Percentiles rank a stretch among this genome's conserved stretches.
Evolutionary conservation across 176 grass and related monocot genomes (phyloP).

Genomic region (Zoysia pacifica): DNA sequence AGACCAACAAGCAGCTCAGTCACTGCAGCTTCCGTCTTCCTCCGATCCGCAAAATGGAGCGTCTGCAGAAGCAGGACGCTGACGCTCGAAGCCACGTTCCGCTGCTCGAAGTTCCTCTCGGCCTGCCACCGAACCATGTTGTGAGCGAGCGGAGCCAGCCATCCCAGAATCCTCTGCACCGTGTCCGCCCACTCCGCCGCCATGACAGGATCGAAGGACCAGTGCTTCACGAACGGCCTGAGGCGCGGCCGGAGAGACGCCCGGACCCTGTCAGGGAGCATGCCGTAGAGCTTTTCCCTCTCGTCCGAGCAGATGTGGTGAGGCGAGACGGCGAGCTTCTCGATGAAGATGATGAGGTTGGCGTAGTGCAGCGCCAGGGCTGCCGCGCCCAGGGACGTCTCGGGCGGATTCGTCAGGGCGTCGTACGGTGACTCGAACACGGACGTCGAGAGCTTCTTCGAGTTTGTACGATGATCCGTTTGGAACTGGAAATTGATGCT

Average conservation of each 20-base stretch:
- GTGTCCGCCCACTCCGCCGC: slow-evolving; percentile 69
- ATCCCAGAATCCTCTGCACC: slow-evolving; percentile 58
- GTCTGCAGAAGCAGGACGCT: slow-evolving; percentile 80
- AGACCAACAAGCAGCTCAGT: slow-evolving; percentile 72
- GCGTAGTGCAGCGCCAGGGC: slow-evolving; percentile 71
- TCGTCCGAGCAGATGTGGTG: slow-evolving; percentile 57
- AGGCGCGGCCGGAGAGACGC: slow-evolving; percentile 56
- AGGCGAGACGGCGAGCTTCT: slow-evolving; percentile 53
- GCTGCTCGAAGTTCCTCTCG: slow-evolving; percentile 68
- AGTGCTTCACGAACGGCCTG: background rate
- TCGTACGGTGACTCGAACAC: slow-evolving; percentile 35
- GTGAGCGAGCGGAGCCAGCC: slow-evolving; percentile 79
- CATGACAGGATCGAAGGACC: slow-evolving; percentile 40
- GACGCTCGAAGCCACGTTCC: slow-evolving; percentile 32
- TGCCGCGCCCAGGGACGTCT: slow-evolving; percentile 48
- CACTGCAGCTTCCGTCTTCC: slow-evolving; percentile 66
- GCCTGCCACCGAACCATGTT: slow-evolving; percentile 77
- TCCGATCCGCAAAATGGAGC: slow-evolving; percentile 66
- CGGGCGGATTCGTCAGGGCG: slow-evolving; percentile 30
- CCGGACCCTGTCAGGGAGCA: slow-evolving; percentile 54
- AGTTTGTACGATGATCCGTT: background rate
- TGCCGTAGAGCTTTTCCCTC: slow-evolving; percentile 65
- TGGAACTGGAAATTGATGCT: background rate
- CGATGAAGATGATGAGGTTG: slow-evolving; percentile 61
- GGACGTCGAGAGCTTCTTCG: slow-evolving; percentile 24